Percentiles rank a stretch among this genome's conserved stretches.
Evolutionary conservation across 2,329 filamentous ascomycete species (phyloP).

Genomic region (Teratosphaeriaceae sp.): DNA sequence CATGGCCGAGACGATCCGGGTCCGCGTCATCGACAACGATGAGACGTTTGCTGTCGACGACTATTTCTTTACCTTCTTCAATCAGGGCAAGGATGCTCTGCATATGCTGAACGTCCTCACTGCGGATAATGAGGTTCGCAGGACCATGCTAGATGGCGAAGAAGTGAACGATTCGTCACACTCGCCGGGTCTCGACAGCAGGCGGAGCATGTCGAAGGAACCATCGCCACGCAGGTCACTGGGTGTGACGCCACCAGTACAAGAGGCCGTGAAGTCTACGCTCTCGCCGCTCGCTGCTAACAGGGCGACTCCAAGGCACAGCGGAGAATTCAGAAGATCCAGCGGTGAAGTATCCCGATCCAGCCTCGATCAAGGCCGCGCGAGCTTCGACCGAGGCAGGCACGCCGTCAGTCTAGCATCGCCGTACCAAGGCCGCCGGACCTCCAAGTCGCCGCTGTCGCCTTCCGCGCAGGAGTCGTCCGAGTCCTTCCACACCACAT

Average conservation of each 20-base stretch:
- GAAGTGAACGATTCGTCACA: conserved; percentile 5
- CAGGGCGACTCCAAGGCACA: conserved; percentile 34
- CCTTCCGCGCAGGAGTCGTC: conserved; percentile 56
- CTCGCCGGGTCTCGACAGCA: not conserved
- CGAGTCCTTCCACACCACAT: conserved; percentile 57
- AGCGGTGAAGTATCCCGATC: conserved; percentile 30
- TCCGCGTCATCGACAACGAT: conserved; percentile 86
- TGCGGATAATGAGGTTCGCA: conserved; percentile 49
- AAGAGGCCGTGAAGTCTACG: conserved; percentile 37
- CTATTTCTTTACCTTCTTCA: conserved; percentile 98
- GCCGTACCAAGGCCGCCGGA: conserved; percentile 37
- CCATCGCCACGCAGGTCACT: conserved; percentile 17
- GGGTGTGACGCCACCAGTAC: conserved; percentile 24
- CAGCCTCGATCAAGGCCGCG: conserved; percentile 28
- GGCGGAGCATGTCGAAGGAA: conserved; percentile 9
- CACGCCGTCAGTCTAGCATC: conserved; percentile 59
- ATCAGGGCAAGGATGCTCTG: conserved; percentile 74
- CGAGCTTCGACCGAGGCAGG: conserved; percentile 34
- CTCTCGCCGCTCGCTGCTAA: conserved; percentile 35
- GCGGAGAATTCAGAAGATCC: conserved; percentile 37
- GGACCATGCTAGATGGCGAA: conserved; percentile 4
- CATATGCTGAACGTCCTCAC: conserved; percentile 68
- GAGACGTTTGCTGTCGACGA: conserved; percentile 95
- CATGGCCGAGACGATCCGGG: conserved; percentile 88
- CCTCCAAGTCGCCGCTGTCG: conserved; percentile 43